Evolutionary conservation across 2,329 filamentous ascomycete genomes (phyloP), one percentile per base, ranked within the genome.

Genomic region (Pseudogymnoascus sp.): DNA sequence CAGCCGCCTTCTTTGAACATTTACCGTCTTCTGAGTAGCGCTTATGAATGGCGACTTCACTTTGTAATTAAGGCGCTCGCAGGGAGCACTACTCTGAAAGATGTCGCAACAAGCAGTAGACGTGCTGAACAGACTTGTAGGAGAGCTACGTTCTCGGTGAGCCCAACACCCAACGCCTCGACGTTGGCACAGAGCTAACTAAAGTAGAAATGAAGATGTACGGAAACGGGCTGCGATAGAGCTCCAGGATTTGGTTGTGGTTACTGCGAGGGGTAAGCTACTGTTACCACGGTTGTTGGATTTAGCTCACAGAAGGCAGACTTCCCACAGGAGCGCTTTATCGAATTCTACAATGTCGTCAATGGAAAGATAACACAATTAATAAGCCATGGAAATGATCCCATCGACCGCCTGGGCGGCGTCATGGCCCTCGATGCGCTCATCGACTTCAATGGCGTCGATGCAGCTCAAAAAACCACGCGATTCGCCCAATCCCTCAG

Each of bases 361-460:
- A 87, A 84, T 70, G 76, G 79, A 66, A 82, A 83, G 62, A 87
- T 90, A 68, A 84, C 84, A 61, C 78, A 81, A 65, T 81, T 97
- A 66, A 91, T 96, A 64, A 86, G 91, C 57, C 90, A 93, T 73
- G 90, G 91, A 65, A 88, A 84, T 76, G 92, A 96, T 73, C 88
- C 90, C 4, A 86, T 87, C 68, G 94, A 99, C 72, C 88, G 91
- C 62, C 85, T 97, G 61, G 94, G 92, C 64, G 95, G 94, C 59
- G 88, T 99, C 64, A 88, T 94, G 69, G 93, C 93, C 63, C 84
- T 99, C 64, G 93, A 96, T 73, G 88, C 88, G 62, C 84, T 99
- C 60, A 93, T 97, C 74, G 92, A 97, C 73, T 97, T 97, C 72
- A 93, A 97, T 69, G 93, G 92, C 62, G 90, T 97, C 68, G 95